Conservation (phyloP, 805 yeast genomes). For the Suhomyces sp. region DNA sequence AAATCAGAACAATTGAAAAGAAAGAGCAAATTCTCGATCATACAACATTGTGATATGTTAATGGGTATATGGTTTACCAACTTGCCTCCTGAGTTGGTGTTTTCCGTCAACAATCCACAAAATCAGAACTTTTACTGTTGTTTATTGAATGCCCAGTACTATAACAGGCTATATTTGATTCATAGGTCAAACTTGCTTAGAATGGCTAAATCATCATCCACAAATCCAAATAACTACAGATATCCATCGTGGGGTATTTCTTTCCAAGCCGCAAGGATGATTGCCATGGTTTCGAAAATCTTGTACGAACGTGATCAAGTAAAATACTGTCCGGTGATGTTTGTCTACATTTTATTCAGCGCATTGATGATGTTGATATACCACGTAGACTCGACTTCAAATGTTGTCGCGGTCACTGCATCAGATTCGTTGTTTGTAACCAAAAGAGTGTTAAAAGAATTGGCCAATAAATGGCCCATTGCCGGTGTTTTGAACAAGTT, state of each 20-base stretch:
- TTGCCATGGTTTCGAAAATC: slow-evolving; percentile 59
- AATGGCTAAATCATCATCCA: slow-evolving; percentile 41
- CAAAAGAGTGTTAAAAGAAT: slow-evolving; percentile 36
- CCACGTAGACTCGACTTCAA: slow-evolving; percentile 51
- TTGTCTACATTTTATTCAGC: slow-evolving; percentile 55
- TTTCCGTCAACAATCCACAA: slow-evolving; percentile 52
- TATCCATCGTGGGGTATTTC: slow-evolving; percentile 81
- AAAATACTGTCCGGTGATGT: slow-evolving; percentile 54
- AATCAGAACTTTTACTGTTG: slow-evolving; percentile 58
- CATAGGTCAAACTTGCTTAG: slow-evolving; percentile 66
- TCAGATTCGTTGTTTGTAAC: slow-evolving; percentile 39
- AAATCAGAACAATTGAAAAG: slow-evolving; percentile 56
- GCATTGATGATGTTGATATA: slow-evolving; percentile 72
- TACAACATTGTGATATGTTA: slow-evolving; percentile 70
- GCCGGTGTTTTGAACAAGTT: slow-evolving; percentile 35
- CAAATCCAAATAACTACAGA: slow-evolving; percentile 41
- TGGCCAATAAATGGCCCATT: slow-evolving; percentile 37
- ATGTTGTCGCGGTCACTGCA: slow-evolving; percentile 41
- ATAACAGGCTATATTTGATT: slow-evolving; percentile 65
- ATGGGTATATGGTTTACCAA: slow-evolving; percentile 75
- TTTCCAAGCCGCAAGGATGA: slow-evolving; percentile 77
- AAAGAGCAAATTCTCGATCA: slow-evolving; percentile 40
- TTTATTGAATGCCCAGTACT: slow-evolving; percentile 64
- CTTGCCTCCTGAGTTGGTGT: slow-evolving; percentile 60
- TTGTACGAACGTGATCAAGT: slow-evolving; percentile 49